These are phyloP conservation scores for Brasenia schreberi DNA, from an alignment of 164 flowering plant species.

Conservation along the genomic window DNA sequence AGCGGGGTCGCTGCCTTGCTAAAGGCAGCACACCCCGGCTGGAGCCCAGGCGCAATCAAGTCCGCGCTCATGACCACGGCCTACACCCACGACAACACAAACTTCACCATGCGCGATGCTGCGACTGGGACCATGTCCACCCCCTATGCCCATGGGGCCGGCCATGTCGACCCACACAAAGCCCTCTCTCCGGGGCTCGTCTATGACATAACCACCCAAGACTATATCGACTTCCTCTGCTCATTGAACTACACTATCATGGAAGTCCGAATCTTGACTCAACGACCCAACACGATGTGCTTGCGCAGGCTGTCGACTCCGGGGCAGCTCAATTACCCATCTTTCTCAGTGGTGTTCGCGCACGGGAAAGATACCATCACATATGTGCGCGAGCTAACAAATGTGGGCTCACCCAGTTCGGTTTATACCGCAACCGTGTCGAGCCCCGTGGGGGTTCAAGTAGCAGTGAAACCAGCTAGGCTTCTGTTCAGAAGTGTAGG, in stretches of 20 bases:
- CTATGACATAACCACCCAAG: constrained; percentile 47
- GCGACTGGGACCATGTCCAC: constrained; percentile 53
- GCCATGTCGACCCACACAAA: constrained; percentile 63
- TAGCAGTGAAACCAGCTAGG: constrained; percentile 35
- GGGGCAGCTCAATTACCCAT: constrained; percentile 66
- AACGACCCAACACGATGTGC: constrained; percentile 13
- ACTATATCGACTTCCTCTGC: constrained; percentile 66
- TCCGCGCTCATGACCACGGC: constrained; percentile 90
- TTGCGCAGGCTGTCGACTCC: constrained; percentile 28
- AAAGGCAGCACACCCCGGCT: constrained; percentile 61
- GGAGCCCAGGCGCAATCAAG: constrained; percentile 73
- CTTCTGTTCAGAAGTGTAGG: constrained; percentile 26
- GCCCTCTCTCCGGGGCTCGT: constrained; percentile 89
- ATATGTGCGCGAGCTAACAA: constrained; percentile 44
- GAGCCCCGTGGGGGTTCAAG: constrained; percentile 22
- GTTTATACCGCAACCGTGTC: constrained; percentile 36
- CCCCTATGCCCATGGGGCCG: constrained; percentile 72
- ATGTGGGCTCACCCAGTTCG: constrained; percentile 53
- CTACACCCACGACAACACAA: constrained; percentile 39
- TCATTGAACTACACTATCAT: constrained; percentile 42
- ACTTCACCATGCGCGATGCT: constrained; percentile 30
- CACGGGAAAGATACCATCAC: constrained; percentile 13
- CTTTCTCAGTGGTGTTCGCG: constrained; percentile 45
- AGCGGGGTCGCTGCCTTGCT: constrained; percentile 67
- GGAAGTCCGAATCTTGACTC: constrained; percentile 26